Base-by-base conservation (phyloP, 2,329 filamentous ascomycete species). In the Penicillium verrucosum region DNA sequence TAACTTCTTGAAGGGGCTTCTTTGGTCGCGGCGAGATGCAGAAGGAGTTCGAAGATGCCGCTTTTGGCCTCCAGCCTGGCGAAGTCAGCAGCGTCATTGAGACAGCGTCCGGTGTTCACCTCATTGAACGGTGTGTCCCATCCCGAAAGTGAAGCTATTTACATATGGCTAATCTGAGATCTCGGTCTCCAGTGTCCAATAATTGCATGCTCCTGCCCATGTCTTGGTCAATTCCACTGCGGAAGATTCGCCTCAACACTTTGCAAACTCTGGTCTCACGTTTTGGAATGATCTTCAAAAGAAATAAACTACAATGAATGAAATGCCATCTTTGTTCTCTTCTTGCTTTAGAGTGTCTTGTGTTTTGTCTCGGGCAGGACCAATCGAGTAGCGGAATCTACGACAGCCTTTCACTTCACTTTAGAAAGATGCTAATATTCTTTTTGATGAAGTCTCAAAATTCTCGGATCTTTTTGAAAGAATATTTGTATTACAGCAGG, bases 11-110 rank as follows among this genome's bases (percentile, higher is more conserved):
- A 40, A 88, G 85, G 61, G 94, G 94, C 21, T 96, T 92, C 76
- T 99, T 99, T 75, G 92, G 91, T 54, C 87, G 84, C 68, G 91
- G 92, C 29, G 93, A 97, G 70, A 99, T 99, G 94, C 94, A 99
- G 75, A 93, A 92, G 80, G 93, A 97, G 77, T 99, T 99, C 70
- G 94, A 99, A 78, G 91, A 97, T 55, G 92, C 92, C 5, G 89
- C 94, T 1, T 99, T 99, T 77, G 87, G 84, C n/a, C 81, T 99
- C 54, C 84, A 92, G 75, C 87, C 88, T 2, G 92, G 92, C 34
- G 85, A 97, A 76, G 86, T 97, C 70, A 97, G 92, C 76, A 81
- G 83, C 45, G 82, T 97, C 37, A 89, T 97, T 12, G 89, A 96
- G 76, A 97, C 94, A 38, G 92, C 92, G 48, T 97, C 92, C 51